phyloP scores from a whole-genome alignment of 768 basidiomycete genomes.

The Paxillus involutus region DNA sequence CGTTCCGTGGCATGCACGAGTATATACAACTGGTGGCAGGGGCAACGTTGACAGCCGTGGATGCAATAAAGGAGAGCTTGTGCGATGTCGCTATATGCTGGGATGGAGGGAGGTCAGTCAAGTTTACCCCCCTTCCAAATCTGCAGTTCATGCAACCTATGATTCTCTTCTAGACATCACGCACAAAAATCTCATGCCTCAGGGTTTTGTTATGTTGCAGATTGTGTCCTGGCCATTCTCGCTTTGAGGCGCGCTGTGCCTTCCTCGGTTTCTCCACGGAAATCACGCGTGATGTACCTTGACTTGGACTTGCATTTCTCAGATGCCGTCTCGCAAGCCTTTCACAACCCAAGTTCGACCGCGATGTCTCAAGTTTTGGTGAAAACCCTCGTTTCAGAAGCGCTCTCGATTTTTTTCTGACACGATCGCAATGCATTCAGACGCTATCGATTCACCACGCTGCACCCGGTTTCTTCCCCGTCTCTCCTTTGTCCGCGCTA shows the following conservation, averaged over 20 bases:
- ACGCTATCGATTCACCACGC: constrained; percentile 87
- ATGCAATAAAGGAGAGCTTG: constrained; percentile 48
- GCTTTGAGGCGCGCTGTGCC: constrained; percentile 49
- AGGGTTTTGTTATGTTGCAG: constrained; percentile 95
- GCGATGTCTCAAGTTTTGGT: constrained; percentile 48
- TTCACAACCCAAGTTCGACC: constrained; percentile 43
- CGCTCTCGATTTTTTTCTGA: neutral
- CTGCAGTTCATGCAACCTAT: neutral
- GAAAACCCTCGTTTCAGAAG: constrained; percentile 5
- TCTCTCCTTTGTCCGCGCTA: constrained; percentile 49
- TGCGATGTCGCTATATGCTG: constrained; percentile 76
- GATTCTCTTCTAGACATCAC: constrained; percentile 61
- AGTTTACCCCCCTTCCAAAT: neutral
- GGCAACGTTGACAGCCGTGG: constrained; percentile 72
- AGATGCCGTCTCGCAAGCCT: constrained; percentile 83
- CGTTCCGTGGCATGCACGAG: constrained; percentile 63
- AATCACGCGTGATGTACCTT: constrained; percentile 80
- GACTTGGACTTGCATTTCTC: constrained; percentile 93
- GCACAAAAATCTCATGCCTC: constrained; percentile 75
- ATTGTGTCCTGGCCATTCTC: constrained; percentile 81
- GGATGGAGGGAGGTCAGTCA: constrained; percentile 82
- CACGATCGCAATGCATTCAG: constrained; percentile 28
- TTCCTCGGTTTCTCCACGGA: constrained; percentile 24
- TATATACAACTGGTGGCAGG: constrained; percentile 78
- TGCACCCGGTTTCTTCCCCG: constrained; percentile 82